phyloP scores from a whole-genome alignment of 495 filamentous ascomycete species.

The Evernia prunastri region DNA sequence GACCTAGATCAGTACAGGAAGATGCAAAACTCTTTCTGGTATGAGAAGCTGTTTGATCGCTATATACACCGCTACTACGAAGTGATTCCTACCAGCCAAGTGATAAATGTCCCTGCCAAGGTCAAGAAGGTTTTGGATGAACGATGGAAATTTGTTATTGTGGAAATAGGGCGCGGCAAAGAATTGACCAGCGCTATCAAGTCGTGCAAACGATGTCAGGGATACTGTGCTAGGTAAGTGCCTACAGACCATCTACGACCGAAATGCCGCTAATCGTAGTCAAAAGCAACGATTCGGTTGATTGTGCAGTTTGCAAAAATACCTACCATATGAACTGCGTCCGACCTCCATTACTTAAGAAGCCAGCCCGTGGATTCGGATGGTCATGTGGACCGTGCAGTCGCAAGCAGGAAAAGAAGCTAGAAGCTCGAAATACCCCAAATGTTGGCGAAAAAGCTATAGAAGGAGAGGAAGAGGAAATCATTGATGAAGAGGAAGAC shows the following conservation, averaged over 20 bases:
- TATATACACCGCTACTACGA: constrained; percentile 98
- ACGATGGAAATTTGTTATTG: constrained; percentile 89
- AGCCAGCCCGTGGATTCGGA: constrained; percentile 94
- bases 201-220: constrained; percentile 82
- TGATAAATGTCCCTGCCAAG: constrained; percentile 90
- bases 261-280: constrained; percentile 2
- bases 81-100: constrained; percentile 81
- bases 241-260: not conserved
- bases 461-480: constrained; percentile 74
- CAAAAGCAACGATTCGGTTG: constrained; percentile 80
- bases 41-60: constrained; percentile 93
- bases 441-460: constrained; percentile 45
- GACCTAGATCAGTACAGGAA: constrained; percentile 80
- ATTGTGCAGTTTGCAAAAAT: constrained; percentile 88
- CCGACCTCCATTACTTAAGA: constrained; percentile 84
- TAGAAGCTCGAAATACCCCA: constrained; percentile 86
- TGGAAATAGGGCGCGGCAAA: constrained; percentile 85
- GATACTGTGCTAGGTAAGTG: constrained; percentile 82
- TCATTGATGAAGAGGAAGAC: constrained; percentile 69
- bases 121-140: constrained; percentile 94
- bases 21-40: constrained; percentile 83
- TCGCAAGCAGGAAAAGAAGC: constrained; percentile 82
- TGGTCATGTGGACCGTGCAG: constrained; percentile 97
- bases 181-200: constrained; percentile 96
- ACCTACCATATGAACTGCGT: constrained; percentile 99